Base-by-base conservation (phyloP, 371 early-diverging fungal genomes). In the Mortierella sp. region DNA sequence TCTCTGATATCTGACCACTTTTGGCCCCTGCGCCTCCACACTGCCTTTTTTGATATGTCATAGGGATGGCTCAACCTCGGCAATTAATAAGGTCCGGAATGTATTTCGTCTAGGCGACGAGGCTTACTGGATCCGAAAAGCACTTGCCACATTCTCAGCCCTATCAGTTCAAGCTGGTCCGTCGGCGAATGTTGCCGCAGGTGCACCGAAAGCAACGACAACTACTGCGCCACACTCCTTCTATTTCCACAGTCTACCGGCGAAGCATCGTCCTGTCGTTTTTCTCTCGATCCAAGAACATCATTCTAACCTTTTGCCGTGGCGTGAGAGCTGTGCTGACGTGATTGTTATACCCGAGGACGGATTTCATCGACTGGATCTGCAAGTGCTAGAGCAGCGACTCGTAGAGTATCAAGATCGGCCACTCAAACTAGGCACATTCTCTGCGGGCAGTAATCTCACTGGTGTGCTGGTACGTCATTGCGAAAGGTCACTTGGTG, bases 221-320 rank as follows among this genome's bases (percentile, higher is more conserved):
- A n/a, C n/a, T n/a, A n/a, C 19, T 28, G 3, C 27, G 14, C 34
- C 37, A 17, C 37, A 5, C 14, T 24, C 11, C 17, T 24, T 24
- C 34, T 34, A 26, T 4, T 43, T n/a, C 28, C 55, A 32, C 34
- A 43, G 28, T 9, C 48, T 61, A 12, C 50, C 58, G 6, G 37
- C 42, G 17, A 26, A 56, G 28, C 30, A 66, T 28, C 61, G 72
- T 11, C 72, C 72, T 6, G 62, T 66, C 1, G 66, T 72, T 11
- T 72, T 72, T 30, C 19, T 72, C 19, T 72, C 72, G 8, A 66
- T 66, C 42, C 72, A 72, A 37, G 72, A 62, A 44, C 66, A 72
- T 50, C 66, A 72, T 26, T 72, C 72, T 14, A 72, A 65, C 26
- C 52, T 72, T 12, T 30, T 65, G 53, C 66, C 72, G 0, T 72